phyloP scores from a whole-genome alignment of 768 basidiomycete species.

The Auricularia heimuer region DNA sequence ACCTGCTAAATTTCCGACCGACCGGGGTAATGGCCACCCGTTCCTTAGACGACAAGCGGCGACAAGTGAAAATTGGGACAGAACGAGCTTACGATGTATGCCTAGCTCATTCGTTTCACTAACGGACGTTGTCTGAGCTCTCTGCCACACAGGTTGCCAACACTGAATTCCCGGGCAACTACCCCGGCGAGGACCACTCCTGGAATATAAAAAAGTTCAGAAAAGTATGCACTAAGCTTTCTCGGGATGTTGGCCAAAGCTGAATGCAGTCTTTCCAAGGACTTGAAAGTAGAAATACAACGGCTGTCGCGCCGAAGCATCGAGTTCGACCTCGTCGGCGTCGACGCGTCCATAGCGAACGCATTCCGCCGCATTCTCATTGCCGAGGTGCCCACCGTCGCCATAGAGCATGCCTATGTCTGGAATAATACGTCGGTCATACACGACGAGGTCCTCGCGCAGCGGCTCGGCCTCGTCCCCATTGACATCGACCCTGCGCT shows the following conservation, averaged over 20 bases:
- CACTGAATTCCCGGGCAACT: conserved; percentile 85
- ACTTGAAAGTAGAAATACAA: conserved; percentile 61
- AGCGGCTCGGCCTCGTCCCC: conserved; percentile 87
- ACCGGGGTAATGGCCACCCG: conserved; percentile 10
- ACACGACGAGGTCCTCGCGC: conserved; percentile 86
- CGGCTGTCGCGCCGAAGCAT: conserved; percentile 74
- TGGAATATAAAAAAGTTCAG: conserved; percentile 74
- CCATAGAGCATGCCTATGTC: conserved; percentile 82
- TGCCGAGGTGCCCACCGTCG: conserved; percentile 89
- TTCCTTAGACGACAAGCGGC: conserved; percentile 27
- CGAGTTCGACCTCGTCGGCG: conserved; percentile 91
- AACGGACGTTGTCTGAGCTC: not conserved
- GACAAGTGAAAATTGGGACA: conserved; percentile 58
- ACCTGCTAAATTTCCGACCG: too few species aligned
- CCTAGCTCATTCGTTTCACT: not conserved
- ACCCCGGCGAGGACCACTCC: conserved; percentile 72
- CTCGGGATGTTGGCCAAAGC: not conserved
- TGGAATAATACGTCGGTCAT: conserved; percentile 94
- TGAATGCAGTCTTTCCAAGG: conserved; percentile 38
- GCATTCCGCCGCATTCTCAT: conserved; percentile 87
- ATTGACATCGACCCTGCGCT: conserved; percentile 74
- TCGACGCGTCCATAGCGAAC: conserved; percentile 94
- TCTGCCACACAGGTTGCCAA: conserved; percentile 54
- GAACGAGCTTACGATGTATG: conserved; percentile 48
- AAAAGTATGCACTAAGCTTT: conserved; percentile 37